These are phyloP conservation scores for Mrakia gelida DNA, from an alignment of 768 basidiomycete genomes.

Conservation along the genomic window DNA sequence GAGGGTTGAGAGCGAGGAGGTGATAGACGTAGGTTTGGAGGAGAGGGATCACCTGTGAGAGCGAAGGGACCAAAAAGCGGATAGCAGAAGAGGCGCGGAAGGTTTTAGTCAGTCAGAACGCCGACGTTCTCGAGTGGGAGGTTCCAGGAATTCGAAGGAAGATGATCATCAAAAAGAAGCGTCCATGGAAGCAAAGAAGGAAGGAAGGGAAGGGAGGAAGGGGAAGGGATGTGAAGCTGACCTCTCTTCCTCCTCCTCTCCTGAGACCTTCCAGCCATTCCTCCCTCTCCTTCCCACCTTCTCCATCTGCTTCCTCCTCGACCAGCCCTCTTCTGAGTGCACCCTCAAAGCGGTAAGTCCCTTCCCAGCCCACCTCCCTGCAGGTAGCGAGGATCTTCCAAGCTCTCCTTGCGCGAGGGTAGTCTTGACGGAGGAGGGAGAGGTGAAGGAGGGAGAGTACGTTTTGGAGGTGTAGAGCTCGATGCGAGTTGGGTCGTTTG, in stretches of 20 bases:
- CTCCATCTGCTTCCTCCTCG: neutral
- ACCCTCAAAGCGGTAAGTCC: neutral
- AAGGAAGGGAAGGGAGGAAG: too few relatives aligned
- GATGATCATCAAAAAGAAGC: too few relatives aligned
- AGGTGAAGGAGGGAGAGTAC: slow-evolving; percentile 6
- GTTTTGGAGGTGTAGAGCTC: slow-evolving; percentile 6
- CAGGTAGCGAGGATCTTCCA: neutral
- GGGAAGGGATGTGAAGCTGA: neutral
- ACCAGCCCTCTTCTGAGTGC: neutral
- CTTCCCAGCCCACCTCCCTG: neutral
- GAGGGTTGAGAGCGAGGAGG: slow-evolving; percentile 3
- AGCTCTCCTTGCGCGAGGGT: neutral
- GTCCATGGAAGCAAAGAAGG: neutral
- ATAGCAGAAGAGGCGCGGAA: neutral
- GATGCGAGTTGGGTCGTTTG: neutral
- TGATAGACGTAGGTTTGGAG: slow-evolving; percentile 6
- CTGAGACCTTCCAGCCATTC: slow-evolving; percentile 15
- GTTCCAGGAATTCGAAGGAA: too few relatives aligned
- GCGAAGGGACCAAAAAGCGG: neutral
- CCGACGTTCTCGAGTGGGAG: too few relatives aligned
- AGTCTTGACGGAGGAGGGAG: slow-evolving; percentile 14
- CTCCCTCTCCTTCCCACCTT: neutral
- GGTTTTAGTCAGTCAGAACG: neutral
- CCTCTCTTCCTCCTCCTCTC: slow-evolving; percentile 16
- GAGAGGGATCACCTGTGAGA: neutral